Evolutionary conservation across 2,329 filamentous ascomycete species (phyloP), one percentile per base, ranked within the genome.

Genomic region (Lasiodiplodia hormozganensis): DNA sequence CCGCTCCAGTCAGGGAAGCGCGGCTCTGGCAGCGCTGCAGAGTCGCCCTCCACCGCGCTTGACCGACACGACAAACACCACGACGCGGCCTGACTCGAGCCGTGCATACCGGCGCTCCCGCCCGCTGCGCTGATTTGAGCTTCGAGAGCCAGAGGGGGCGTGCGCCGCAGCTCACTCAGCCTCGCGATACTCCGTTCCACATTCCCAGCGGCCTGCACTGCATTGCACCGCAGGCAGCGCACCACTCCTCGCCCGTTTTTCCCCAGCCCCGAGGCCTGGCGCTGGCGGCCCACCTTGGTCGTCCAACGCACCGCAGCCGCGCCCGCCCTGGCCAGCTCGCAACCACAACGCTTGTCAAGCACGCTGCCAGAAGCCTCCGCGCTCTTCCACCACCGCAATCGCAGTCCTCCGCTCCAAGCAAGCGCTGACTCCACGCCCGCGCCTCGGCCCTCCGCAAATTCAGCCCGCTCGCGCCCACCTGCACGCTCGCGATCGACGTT

Each of bases 401-500:
- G 23, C 18, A 7, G 21, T 28, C 47, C 11, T 34, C 23, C 47
- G 14, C 31, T 14, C 43, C 18, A 10, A 3, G 60, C 12, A 12
- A 12, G 11, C 60, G 60, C 60, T n/a, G 60, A 38, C 60, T 49
- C n/a, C 11, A 14, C 23, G 25, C 36, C 47, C 47, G 23, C 16
- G 47, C 60, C 40, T 21, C 31, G 28, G 38, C 54, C 21, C 43
- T 51, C 28, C 58, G 58, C 58, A 25, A 21, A 51, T 40, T 51
- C 40, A 49, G 47, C 60, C 47, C 47, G 60, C 40, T 18, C 31
- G 3, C 18, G 43, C 43, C 43, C 60, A 34, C 64, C 64, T 66
- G 40, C 47, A 57, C 64, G n/a, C 54, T 68, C 56, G 56, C 56
- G 65, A 68, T 68, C 65, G 56, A 52, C 65, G 65, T 60, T 68